Conservation (phyloP, 1,139 yeast genomes). For the Candida glucosophila region DNA sequence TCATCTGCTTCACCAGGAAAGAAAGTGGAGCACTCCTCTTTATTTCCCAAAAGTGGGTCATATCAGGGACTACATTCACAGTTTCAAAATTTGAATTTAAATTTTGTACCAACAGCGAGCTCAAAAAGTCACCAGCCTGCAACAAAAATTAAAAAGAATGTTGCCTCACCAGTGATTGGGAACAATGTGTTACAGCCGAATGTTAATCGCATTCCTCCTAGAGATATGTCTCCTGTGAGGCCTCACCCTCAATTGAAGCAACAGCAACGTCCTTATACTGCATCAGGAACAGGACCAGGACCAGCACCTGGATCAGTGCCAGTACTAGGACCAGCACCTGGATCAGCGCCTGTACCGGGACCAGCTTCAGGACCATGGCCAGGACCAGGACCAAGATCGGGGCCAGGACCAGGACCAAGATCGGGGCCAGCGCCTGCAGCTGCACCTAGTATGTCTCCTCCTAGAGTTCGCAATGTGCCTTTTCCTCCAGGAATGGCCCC, state of each 20-base stretch:
- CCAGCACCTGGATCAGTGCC: not conserved
- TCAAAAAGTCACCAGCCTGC: slow-evolving; percentile 27
- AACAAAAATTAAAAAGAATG: slow-evolving; percentile 19
- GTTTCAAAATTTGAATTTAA: slow-evolving; percentile 28
- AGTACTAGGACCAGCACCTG: too few relatives aligned
- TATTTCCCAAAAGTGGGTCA: slow-evolving; percentile 29
- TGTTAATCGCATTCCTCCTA: not conserved
- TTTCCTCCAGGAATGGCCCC: too few relatives aligned
- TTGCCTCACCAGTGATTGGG: slow-evolving; percentile 2
- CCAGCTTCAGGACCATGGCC: too few relatives aligned
- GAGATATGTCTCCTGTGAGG: not conserved
- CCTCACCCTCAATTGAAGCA: not conserved
- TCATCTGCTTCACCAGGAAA: slow-evolving; percentile 26
- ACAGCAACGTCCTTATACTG: too few relatives aligned
- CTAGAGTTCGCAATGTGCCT: too few relatives aligned
- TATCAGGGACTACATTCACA: slow-evolving; percentile 37
- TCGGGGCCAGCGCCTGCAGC: too few relatives aligned
- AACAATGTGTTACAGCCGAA: not conserved
- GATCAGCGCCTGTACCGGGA: too few relatives aligned
- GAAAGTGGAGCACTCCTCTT: slow-evolving; percentile 31
- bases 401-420: too few relatives aligned
- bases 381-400: too few relatives aligned
- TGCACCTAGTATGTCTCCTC: too few relatives aligned
- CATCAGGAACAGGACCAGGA: slow-evolving; percentile 1
- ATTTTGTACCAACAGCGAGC: slow-evolving; percentile 21